Conservation (phyloP, 345 rosid genomes). For the Corchorus olitorius region DNA sequence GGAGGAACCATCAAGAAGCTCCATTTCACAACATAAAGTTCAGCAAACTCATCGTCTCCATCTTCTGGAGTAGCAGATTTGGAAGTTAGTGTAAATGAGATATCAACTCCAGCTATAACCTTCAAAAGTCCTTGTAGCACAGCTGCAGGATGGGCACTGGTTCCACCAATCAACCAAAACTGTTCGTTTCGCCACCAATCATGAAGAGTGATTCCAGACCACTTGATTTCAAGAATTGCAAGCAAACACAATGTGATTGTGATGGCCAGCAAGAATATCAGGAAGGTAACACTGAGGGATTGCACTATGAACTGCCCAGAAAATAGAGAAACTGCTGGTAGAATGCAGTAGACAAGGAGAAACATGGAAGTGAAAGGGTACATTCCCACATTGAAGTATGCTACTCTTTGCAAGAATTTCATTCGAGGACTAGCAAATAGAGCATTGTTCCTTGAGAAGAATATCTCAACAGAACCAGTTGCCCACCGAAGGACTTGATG, state of each 20-base stretch:
- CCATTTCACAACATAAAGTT: conserved; percentile 64
- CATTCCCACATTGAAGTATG: conserved; percentile 75
- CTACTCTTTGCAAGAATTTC: conserved; percentile 72
- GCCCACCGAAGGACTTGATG: conserved; percentile 93
- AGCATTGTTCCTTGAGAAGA: conserved; percentile 77
- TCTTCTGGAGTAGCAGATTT: conserved; percentile 68
- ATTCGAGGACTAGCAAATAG: conserved; percentile 56
- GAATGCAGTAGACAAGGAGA: conserved; percentile 72
- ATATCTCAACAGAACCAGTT: conserved; percentile 81
- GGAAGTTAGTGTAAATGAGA: conserved; percentile 72
- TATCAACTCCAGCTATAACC: conserved; percentile 76
- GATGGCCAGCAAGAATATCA: conserved; percentile 57
- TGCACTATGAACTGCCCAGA: conserved; percentile 78
- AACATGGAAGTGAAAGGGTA: conserved; percentile 83
- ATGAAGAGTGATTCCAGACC: conserved; percentile 80
- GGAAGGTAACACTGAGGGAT: conserved; percentile 52
- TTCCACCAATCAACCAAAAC: conserved; percentile 84
- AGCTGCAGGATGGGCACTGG: conserved; percentile 84
- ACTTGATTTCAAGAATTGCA: conserved; percentile 70
- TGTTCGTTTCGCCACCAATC: conserved; percentile 92
- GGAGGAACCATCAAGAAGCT: conserved; percentile 78
- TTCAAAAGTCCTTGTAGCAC: conserved; percentile 72
- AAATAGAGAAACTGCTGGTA: conserved; percentile 69
- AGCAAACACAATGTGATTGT: conserved; percentile 62
- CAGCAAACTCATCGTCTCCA: conserved; percentile 68